These are phyloP conservation scores for Ceraceosorus guamensis DNA, from an alignment of 1,284 basidiomycete genomes.

Conservation along the genomic window DNA sequence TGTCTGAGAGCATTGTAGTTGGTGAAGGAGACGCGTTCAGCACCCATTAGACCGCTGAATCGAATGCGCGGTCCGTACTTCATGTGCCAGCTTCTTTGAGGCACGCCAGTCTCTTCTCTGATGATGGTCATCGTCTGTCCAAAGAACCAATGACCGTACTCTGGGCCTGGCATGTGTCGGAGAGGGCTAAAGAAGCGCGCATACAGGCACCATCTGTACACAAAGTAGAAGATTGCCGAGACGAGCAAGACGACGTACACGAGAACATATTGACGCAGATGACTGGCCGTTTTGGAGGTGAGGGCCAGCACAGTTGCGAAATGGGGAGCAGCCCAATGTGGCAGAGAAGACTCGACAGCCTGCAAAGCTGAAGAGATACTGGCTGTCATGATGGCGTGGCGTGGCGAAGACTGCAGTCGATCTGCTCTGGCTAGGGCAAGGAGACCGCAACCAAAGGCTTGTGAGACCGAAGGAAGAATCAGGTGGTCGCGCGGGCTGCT, in stretches of 20 bases:
- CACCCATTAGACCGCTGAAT: conserved; percentile 20
- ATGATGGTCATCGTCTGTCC: neutral
- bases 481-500: too few species aligned
- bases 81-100: neutral
- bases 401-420: too few species aligned
- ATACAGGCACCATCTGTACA: conserved; percentile 3
- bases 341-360: too few species aligned
- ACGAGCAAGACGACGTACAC: neutral
- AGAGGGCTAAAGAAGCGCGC: conserved; percentile 4
- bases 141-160: conserved; percentile 6
- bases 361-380: too few species aligned
- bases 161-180: conserved; percentile 4
- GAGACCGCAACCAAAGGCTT: too few species aligned
- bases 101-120: neutral
- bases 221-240: neutral
- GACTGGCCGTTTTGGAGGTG: too few species aligned
- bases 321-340: too few species aligned
- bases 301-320: too few species aligned
- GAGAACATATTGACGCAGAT: neutral
- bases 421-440: too few species aligned
- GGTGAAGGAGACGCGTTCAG: conserved; percentile 20
- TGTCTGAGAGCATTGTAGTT: conserved; percentile 19
- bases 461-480: too few species aligned
- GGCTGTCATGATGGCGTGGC: too few species aligned
- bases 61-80: conserved; percentile 12